These are phyloP conservation scores for Lentinula boryana DNA, from an alignment of 768 basidiomycete species.

Conservation along the genomic window DNA sequence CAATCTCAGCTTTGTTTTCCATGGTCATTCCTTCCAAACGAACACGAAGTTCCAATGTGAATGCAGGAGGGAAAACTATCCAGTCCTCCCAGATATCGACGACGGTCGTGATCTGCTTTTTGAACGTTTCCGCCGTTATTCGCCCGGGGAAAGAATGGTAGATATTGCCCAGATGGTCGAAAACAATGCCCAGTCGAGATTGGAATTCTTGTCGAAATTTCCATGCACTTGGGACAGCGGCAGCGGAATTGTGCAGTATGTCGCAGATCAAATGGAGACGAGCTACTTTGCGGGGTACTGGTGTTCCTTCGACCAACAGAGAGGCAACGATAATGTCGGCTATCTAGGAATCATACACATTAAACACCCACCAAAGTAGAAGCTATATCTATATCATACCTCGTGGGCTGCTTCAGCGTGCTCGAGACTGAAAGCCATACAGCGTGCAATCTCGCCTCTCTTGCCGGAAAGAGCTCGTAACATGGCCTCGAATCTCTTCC, in stretches of 20 bases:
- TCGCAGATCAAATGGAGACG: conserved; percentile 95
- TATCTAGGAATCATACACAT: conserved; percentile 42
- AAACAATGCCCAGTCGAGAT: conserved; percentile 83
- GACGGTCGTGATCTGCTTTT: conserved; percentile 82
- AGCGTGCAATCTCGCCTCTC: conserved; percentile 85
- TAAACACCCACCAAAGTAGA: neutral
- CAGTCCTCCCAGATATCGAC: conserved; percentile 98
- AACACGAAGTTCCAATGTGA: conserved; percentile 64
- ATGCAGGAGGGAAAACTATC: conserved; percentile 93
- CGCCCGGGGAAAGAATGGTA: conserved; percentile 95
- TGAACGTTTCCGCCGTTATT: conserved; percentile 95
- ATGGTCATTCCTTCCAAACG: conserved; percentile 61
- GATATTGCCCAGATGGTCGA: conserved; percentile 91
- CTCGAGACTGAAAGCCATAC: conserved; percentile 96
- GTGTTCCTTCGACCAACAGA: conserved; percentile 82
- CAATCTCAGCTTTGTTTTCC: conserved; percentile 18
- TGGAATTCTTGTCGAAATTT: conserved; percentile 96
- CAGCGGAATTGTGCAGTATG: conserved; percentile 95
- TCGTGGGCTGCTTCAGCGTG: conserved; percentile 95
- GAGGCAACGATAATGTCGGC: conserved; percentile 88
- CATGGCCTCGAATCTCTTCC: conserved; percentile 86
- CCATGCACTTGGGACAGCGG: conserved; percentile 93
- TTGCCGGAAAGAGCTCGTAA: conserved; percentile 81
- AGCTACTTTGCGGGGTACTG: conserved; percentile 96
- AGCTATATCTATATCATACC: conserved; percentile 30